A percentile compares a stretch with the other conserved stretches of the same genome.
These are phyloP conservation scores for Malus hybrid DNA, from an alignment of 331 rosid genomes.

Conservation along the genomic window DNA sequence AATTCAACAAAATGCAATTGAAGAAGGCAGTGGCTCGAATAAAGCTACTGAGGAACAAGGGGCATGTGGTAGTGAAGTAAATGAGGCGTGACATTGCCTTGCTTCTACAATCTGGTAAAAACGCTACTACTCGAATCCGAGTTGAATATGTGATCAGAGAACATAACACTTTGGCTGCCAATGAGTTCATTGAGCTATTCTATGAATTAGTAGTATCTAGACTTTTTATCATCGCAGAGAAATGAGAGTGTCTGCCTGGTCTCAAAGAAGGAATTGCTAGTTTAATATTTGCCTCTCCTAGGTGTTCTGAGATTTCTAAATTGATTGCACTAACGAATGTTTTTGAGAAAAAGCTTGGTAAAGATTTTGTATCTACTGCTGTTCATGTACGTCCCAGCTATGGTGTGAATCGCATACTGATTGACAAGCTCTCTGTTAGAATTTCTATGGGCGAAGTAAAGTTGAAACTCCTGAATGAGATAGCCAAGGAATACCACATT, in stretches of 20 bases:
- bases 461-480: slow-evolving; percentile 80
- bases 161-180: slow-evolving; percentile 87
- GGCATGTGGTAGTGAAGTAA: slow-evolving; percentile 82
- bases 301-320: slow-evolving; percentile 95
- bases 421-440: slow-evolving; percentile 95
- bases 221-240: slow-evolving; percentile 74
- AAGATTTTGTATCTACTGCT: slow-evolving; percentile 86
- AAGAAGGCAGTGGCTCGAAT: slow-evolving; percentile 99
- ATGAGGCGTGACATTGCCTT: slow-evolving; percentile 95
- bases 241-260: slow-evolving; percentile 89
- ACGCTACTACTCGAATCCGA: slow-evolving; percentile 90
- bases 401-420: slow-evolving; percentile 88
- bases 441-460: slow-evolving; percentile 76
- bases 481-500: slow-evolving; percentile 78
- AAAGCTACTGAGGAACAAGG: slow-evolving; percentile 85
- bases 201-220: slow-evolving; percentile 79
- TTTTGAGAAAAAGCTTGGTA: slow-evolving; percentile 90
- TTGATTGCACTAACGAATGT: slow-evolving; percentile 50
- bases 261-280: slow-evolving; percentile 92
- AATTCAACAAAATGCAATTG: slow-evolving; percentile 76
- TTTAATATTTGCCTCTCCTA: slow-evolving; percentile 76
- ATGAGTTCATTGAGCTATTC: slow-evolving; percentile 87
- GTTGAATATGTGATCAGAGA: slow-evolving; percentile 95
- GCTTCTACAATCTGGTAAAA: slow-evolving; percentile 87
- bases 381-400: slow-evolving; percentile 74